Percentiles rank a stretch among this genome's conserved stretches.
Conservation (phyloP, 2,329 filamentous ascomycete species). For the Pyrenophora tritici-repentis region DNA sequence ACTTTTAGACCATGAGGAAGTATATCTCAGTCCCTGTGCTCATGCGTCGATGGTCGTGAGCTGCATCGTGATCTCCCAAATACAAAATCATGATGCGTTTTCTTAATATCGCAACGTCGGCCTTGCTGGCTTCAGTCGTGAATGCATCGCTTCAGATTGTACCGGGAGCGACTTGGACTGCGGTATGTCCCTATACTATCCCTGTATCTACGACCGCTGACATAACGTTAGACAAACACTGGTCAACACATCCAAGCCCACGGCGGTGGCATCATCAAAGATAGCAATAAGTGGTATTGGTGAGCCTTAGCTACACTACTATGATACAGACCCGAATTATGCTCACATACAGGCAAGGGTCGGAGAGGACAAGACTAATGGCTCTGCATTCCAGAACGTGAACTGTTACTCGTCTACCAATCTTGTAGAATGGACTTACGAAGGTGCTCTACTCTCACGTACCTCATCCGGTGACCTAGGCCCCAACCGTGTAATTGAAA, state of each 20-base stretch:
- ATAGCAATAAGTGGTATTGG: conserved; percentile 63
- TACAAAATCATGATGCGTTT: conserved; percentile 27
- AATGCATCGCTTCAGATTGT: conserved; percentile 46
- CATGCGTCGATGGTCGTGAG: not conserved
- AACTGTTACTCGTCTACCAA: conserved; percentile 70
- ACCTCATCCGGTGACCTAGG: conserved; percentile 62
- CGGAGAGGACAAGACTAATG: conserved; percentile 71
- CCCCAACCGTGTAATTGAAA: conserved; percentile 65
- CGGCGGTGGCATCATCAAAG: conserved; percentile 66
- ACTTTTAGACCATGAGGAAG: too few relatives aligned
- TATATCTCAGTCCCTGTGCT: not conserved
- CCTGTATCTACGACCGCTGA: conserved; percentile 5
- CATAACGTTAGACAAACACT: conserved; percentile 40
- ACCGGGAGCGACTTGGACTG: conserved; percentile 49
- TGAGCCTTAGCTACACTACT: conserved; percentile 7
- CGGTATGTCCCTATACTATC: conserved; percentile 22
- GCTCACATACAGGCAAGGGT: conserved; percentile 51
- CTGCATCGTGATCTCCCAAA: not conserved
- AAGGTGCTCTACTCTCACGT: conserved; percentile 62
- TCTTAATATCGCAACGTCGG: conserved; percentile 12
- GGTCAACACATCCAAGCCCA: conserved; percentile 68
- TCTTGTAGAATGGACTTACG: conserved; percentile 67
- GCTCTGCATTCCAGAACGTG: conserved; percentile 65
- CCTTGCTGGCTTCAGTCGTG: conserved; percentile 25
- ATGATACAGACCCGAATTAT: too few relatives aligned